A percentile compares a stretch with the other conserved stretches of the same genome.
These are phyloP conservation scores for Kurtzmaniella quercitrusa DNA, from an alignment of 1,139 yeast genomes.

Conservation along the genomic window DNA sequence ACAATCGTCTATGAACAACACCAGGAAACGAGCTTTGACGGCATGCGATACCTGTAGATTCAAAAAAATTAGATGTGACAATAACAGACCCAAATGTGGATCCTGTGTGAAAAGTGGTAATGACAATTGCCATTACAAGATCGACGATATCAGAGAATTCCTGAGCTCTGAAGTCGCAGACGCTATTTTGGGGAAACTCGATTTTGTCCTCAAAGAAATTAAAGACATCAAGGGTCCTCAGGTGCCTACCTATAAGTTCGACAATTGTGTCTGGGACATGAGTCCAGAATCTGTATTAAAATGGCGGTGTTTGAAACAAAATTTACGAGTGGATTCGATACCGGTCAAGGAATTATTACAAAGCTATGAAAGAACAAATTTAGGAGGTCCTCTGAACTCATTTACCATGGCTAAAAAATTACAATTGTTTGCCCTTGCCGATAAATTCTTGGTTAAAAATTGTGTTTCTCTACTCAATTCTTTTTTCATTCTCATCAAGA, in stretches of 20 bases:
- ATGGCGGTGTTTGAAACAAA: constrained; percentile 28
- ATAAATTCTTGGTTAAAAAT: constrained; percentile 16
- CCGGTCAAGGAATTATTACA: constrained; percentile 13
- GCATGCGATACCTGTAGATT: constrained; percentile 48
- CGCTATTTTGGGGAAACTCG: constrained; percentile 26
- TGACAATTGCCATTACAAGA: constrained; percentile 27
- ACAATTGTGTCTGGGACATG: constrained; percentile 36
- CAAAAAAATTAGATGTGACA: constrained; percentile 50
- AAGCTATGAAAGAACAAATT: constrained; percentile 14
- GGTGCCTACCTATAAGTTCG: constrained; percentile 9
- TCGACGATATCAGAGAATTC: constrained; percentile 25
- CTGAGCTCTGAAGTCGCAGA: constrained; percentile 24
- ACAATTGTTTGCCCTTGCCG: constrained; percentile 15
- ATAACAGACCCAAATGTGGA: constrained; percentile 46
- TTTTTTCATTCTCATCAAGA: constrained; percentile 30
- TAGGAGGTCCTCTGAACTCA: constrained; percentile 4
- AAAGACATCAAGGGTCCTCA: constrained; percentile 13
- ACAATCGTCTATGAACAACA: constrained; percentile 10
- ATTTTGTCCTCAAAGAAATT: constrained; percentile 25
- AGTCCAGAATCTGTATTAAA: constrained; percentile 30
- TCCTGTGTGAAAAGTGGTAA: constrained; percentile 40
- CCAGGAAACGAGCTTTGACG: constrained; percentile 38
- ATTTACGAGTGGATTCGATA: constrained; percentile 14
- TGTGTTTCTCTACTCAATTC: constrained; percentile 23
- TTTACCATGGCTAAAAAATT: constrained; percentile 14